Base-by-base conservation (phyloP, 2,329 filamentous ascomycete species). In the Fusarium sp. region DNA sequence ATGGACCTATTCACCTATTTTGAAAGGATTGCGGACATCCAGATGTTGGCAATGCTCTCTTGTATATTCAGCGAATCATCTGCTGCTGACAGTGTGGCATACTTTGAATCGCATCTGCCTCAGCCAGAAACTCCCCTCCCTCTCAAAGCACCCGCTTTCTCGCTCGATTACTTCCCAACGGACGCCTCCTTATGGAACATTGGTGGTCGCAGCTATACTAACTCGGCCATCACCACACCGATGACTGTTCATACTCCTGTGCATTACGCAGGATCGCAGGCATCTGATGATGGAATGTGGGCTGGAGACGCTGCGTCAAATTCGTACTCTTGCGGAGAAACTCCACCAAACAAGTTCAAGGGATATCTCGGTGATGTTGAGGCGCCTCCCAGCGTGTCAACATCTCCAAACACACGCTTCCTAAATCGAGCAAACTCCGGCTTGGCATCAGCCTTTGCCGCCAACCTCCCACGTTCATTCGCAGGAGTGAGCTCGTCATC, bases 11-110 rank as follows among this genome's bases (percentile, higher is more conserved):
- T 92, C 69, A 80, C 83, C 26, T 84, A 91, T 74, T 92, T 88
- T 73, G 90, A 91, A 76, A 83, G 79, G 53, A 81, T 85, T 31
- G 88, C 86, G 7, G 90, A 92, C 63, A 80, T 91, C 14, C 90
- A 92, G 76, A 92, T 92, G 90, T 75, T 92, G 54, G 90, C 90
- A 10, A 91, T 92, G 88, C 82, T 92, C 28, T 90, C 90, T 2
- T 92, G 90, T 76, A 86, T 92, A 59, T 91, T 92, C 74, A 88
- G 86, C 69, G 89, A 91, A 51, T 84, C 88, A 1, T 83, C 85
- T 14, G 81, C 85, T 1, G 82, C 87, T 43, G 84, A 89, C 60
- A 83, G 83, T 49, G 82, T 88, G 24, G 86, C 88, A 6, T 89
- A 89, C 68, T 83, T 85, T 17, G 87, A 88, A 66, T 84, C 85